Base-by-base conservation (phyloP, 306 rosid genomes). In the Lathyrus oleraceus region DNA sequence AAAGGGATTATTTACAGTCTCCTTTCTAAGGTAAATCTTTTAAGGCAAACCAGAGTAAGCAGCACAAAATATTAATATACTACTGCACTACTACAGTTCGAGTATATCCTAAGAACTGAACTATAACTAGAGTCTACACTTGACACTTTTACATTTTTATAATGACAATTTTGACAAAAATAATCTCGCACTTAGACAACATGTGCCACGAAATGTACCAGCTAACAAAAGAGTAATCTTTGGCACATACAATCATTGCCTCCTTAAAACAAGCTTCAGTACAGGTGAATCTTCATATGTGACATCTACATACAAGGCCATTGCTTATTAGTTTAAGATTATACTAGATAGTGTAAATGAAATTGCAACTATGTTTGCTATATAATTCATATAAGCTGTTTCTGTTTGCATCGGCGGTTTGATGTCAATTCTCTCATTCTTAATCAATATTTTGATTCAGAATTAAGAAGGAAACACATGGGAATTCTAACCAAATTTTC, bases 371-470 rank as follows among this genome's bases (percentile, higher is more conserved):
- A 36, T 6, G 16, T 57, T 30, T 43, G 9, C 48, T 16, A 54
- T 36, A 28, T 13, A 67, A 25, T 38, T 32, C 21, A 39, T 15
- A 58, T 47, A 47, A 4, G 17, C 47, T 23, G 43, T 51, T 51
- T 27, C 9, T 27, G 71, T 11, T 42, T 17, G 23, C 65, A 73
- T 6, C 23, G 54, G 21, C 35, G 51, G 10, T 49, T 61, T 15
- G 8, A 49, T 49, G 42, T n/a, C 62, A 8, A 20, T 16, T 45
- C 10, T 59, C 45, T 19, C 57, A 70, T 72, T 72, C 64, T 39
- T 40, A 38, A 10, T 49, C 49, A 49, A 73, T 15, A 38, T 14
- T 20, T 21, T 51, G 17, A 16, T 64, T 64, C 42, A 28, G 54
- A 38, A 73, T 27, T 5, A 6, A 0, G 64, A 32, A 52, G 19